Evolutionary conservation across 2,329 filamentous ascomycete genomes (phyloP).

Genomic region (Talaromyces sp.): DNA sequence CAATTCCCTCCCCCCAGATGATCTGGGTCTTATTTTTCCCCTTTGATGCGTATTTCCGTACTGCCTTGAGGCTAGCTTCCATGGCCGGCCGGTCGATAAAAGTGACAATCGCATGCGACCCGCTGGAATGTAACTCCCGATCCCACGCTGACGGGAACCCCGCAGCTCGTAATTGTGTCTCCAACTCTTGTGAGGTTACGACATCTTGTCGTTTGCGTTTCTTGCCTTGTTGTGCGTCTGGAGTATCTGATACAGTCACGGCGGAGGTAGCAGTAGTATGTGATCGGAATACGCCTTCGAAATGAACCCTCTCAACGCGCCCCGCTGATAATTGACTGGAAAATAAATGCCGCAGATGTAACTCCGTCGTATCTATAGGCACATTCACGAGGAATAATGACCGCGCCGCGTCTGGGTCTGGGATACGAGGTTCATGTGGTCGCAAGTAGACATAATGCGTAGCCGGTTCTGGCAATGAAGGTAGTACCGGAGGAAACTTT

Average conservation of each 20-base stretch:
- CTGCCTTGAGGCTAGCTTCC: conserved; percentile 72
- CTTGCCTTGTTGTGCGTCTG: conserved; percentile 31
- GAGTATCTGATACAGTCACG: background rate
- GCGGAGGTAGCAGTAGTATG: conserved; percentile 26
- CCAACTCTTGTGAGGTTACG: conserved; percentile 44
- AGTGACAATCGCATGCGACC: conserved; percentile 73
- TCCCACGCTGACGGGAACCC: conserved; percentile 71
- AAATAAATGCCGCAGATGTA: conserved; percentile 73
- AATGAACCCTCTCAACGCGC: conserved; percentile 71
- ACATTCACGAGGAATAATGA: conserved; percentile 90
- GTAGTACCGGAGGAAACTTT: conserved; percentile 56
- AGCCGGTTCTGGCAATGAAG: conserved; percentile 59
- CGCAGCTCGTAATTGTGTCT: conserved; percentile 56
- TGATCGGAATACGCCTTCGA: conserved; percentile 53
- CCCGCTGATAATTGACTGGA: conserved; percentile 69
- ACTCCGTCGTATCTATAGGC: conserved; percentile 75
- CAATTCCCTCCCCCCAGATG: conserved; percentile 64
- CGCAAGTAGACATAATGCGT: conserved; percentile 85
- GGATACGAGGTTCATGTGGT: conserved; percentile 73
- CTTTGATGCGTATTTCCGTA: conserved; percentile 56
- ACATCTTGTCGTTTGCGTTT: conserved; percentile 59
- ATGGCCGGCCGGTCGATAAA: conserved; percentile 81
- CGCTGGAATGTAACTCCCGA: conserved; percentile 64
- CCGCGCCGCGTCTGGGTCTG: conserved; percentile 67
- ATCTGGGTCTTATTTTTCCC: background rate